Evolutionary conservation across 164 flowering plant species (phyloP).

Genomic region (Santalum album): DNA sequence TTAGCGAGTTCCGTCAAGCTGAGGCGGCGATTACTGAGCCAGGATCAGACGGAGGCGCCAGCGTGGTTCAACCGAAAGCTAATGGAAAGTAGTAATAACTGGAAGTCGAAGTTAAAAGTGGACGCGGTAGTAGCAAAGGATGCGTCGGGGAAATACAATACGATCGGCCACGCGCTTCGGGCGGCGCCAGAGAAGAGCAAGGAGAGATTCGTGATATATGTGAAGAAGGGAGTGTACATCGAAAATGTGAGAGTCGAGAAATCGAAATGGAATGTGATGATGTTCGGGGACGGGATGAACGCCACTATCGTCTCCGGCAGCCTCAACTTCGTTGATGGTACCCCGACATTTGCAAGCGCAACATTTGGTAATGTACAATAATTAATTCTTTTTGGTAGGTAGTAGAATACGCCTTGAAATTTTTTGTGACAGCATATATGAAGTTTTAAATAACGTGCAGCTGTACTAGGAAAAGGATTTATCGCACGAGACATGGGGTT

Average conservation of each 20-base stretch:
- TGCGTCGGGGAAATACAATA: constrained; percentile 33
- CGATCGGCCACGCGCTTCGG: constrained; percentile 37
- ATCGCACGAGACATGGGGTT: no score
- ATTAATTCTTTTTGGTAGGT: no score
- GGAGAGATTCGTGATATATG: constrained; percentile 40
- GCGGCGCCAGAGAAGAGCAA: constrained; percentile 37
- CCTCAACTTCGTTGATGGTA: constrained; percentile 54
- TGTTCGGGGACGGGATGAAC: constrained; percentile 56
- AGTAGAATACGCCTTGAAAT: no score
- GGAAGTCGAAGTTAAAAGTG: constrained; percentile 12
- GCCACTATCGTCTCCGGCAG: constrained; percentile 50
- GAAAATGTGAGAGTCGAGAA: constrained; percentile 51
- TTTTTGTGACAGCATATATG: no score
- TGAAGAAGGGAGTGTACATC: constrained; percentile 46
- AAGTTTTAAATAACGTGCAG: no score
- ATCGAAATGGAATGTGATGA: constrained; percentile 54
- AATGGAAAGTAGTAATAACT: no score
- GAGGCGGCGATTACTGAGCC: no score
- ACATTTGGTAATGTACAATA: no score
- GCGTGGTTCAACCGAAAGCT: no score
- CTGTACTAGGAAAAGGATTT: no score
- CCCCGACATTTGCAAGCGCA: constrained; percentile 57
- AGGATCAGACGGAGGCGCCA: no score
- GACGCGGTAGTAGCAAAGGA: constrained; percentile 46
- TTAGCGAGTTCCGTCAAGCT: constrained; percentile 18